Conservation (phyloP, 257 asterid genomes). For the Solanum ossicruentum region DNA sequence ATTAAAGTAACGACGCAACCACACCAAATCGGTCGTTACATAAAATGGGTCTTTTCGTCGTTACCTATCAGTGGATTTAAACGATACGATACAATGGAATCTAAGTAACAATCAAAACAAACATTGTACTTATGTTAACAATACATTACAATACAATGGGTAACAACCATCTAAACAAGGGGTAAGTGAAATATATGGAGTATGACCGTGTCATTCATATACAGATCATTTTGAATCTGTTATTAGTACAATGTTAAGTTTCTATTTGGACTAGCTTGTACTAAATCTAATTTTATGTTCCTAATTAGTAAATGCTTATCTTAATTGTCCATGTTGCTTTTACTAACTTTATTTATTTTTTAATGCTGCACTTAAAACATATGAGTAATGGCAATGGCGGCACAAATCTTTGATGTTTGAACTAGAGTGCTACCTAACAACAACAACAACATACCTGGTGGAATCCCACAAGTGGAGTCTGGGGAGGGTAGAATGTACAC, state of each 20-base stretch:
- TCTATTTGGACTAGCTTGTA: background rate
- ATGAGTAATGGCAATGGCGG: background rate
- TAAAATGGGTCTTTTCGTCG: no score
- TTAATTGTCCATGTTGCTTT: background rate
- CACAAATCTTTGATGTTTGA: background rate
- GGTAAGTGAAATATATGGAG: background rate
- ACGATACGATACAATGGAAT: no score
- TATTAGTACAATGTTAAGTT: background rate
- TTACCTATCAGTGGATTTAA: no score
- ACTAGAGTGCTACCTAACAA: background rate
- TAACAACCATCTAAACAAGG: no score
- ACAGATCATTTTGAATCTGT: background rate
- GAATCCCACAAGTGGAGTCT: no score
- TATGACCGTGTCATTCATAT: background rate
- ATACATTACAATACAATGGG: no score
- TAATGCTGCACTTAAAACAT: background rate
- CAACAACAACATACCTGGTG: no score
- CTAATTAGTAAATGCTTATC: background rate
- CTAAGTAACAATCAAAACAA: no score
- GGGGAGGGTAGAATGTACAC: no score
- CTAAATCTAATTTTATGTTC: background rate
- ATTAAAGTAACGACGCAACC: no score
- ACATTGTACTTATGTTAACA: no score
- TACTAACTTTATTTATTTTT: background rate
- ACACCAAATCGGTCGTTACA: no score